Evolutionary conservation across 2,329 filamentous ascomycete species (phyloP).

Genomic region (Ceratocystis colombiana): DNA sequence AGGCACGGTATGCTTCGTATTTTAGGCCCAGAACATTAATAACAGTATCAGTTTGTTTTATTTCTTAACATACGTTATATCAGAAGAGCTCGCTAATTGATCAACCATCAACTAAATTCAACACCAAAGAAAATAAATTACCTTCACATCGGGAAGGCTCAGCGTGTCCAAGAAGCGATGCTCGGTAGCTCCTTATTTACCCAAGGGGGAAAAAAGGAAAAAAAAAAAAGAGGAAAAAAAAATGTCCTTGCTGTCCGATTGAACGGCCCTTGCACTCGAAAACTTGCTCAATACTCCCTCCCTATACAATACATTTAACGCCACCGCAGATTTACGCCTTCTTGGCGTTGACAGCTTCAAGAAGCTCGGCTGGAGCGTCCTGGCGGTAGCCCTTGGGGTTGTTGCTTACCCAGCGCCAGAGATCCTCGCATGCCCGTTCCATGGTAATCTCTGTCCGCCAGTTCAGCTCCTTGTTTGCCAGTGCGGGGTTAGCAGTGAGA

Average conservation of each 20-base stretch:
- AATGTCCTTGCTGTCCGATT: neutral
- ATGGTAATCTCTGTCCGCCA: slow-evolving; percentile 89
- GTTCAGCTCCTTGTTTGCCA: slow-evolving; percentile 76
- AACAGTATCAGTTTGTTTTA: slow-evolving; percentile 27
- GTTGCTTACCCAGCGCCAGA: slow-evolving; percentile 96
- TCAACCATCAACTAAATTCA: slow-evolving; percentile 3
- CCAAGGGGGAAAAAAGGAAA: neutral
- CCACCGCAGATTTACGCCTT: slow-evolving; percentile 21
- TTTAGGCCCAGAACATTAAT: slow-evolving; percentile 1
- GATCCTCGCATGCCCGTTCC: slow-evolving; percentile 84
- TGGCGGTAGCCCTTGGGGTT: slow-evolving; percentile 94
- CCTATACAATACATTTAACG: slow-evolving; percentile 8
- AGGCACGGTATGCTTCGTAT: neutral
- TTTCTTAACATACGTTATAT: slow-evolving; percentile 25
- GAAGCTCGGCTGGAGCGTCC: slow-evolving; percentile 71
- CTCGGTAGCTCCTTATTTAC: neutral
- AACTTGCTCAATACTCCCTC: neutral
- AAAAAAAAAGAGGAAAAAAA: neutral
- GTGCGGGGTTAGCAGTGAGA: slow-evolving; percentile 79
- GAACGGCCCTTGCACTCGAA: neutral
- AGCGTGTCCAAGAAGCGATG: neutral
- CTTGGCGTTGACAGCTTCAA: slow-evolving; percentile 54
- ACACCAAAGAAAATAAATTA: neutral
- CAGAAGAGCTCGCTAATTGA: slow-evolving; percentile 2
- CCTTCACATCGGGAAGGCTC: neutral